A percentile compares a stretch with the other conserved stretches of the same genome.
Evolutionary conservation across 129 eudicot genomes (phyloP).

Genomic region (Helianthus annuus): DNA sequence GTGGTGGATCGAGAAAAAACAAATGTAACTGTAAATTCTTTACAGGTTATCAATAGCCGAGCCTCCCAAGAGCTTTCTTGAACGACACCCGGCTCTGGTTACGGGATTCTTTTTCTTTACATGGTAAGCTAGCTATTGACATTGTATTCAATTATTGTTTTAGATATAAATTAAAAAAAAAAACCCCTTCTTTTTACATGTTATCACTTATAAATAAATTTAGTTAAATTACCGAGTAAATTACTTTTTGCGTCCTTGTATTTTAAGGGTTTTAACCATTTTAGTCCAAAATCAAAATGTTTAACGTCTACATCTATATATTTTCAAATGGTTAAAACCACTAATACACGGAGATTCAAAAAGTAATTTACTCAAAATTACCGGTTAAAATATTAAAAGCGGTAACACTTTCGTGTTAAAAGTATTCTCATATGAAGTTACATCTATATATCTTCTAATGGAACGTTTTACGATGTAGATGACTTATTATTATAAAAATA

Average conservation of each 20-base stretch:
- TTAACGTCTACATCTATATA: too few relatives aligned
- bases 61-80: conserved; percentile 49
- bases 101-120: conserved; percentile 69
- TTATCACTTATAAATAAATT: neutral
- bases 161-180: neutral
- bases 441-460: too few relatives aligned
- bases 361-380: too few relatives aligned
- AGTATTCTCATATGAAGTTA: neutral
- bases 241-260: too few relatives aligned
- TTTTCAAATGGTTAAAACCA: too few relatives aligned
- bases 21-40: neutral
- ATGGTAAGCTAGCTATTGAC: conserved; percentile 38
- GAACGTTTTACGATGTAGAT: neutral
- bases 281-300: too few relatives aligned
- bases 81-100: conserved; percentile 48
- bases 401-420: too few relatives aligned
- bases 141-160: neutral
- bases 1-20: neutral
- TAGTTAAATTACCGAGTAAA: too few relatives aligned
- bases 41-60: conserved; percentile 36
- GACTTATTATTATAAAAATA: neutral
- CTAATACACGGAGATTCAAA: too few relatives aligned
- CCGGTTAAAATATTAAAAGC: too few relatives aligned
- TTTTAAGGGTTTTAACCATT: too few relatives aligned
- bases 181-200: neutral